phyloP scores from a whole-genome alignment of 352 stramenopile species.

The Thalassiosira hispida region DNA sequence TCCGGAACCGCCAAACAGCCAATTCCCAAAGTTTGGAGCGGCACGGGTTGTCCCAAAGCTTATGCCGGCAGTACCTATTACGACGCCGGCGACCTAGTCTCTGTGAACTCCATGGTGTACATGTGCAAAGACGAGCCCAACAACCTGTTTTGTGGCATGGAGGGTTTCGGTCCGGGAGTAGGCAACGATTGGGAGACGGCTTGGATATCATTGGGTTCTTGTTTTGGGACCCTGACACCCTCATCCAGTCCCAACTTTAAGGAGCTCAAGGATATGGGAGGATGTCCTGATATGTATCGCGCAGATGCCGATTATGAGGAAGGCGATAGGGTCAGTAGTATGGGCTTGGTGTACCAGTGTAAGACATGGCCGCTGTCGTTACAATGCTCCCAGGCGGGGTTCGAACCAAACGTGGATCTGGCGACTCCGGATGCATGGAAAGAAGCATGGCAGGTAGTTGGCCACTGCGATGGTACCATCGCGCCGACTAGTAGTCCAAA shows the following conservation, averaged over 20 bases:
- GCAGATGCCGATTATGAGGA: background rate
- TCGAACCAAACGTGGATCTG: slow-evolving; percentile 3
- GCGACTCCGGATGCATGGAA: background rate
- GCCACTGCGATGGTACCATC: background rate
- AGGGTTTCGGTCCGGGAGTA: slow-evolving; percentile 6
- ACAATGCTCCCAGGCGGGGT: slow-evolving; percentile 3
- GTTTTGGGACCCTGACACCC: slow-evolving; percentile 18
- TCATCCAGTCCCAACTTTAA: background rate
- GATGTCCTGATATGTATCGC: background rate
- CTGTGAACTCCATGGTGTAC: background rate
- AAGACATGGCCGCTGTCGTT: background rate
- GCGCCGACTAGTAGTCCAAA: background rate
- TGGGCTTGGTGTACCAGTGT: slow-evolving; percentile 12
- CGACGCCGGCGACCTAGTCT: background rate
- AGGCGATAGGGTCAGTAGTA: slow-evolving; percentile 8
- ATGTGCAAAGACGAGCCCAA: background rate
- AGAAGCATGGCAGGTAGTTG: background rate
- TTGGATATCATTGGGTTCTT: slow-evolving; percentile 12
- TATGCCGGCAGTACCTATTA: background rate
- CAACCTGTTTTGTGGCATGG: background rate
- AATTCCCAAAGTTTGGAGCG: background rate
- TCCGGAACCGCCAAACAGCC: too few relatives aligned
- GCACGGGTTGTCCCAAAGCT: background rate
- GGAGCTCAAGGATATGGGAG: background rate
- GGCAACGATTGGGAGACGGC: background rate